These are phyloP conservation scores for Pseudonectria buxi DNA, from an alignment of 2,329 filamentous ascomycete genomes.

Conservation along the genomic window DNA sequence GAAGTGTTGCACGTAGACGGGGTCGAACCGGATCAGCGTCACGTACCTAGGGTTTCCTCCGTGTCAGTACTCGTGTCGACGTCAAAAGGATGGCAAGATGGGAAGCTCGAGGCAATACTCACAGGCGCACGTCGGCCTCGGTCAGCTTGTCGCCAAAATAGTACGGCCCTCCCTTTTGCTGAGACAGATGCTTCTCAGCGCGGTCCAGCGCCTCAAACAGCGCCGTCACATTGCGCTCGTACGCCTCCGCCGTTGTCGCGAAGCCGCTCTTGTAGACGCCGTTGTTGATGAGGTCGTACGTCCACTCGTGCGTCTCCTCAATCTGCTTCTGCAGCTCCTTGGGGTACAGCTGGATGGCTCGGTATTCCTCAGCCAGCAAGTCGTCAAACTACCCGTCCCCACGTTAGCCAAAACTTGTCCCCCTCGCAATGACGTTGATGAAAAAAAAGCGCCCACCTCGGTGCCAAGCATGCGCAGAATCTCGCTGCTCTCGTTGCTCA, in stretches of 20 bases:
- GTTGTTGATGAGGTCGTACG: conserved; percentile 67
- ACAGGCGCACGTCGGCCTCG: conserved; percentile 74
- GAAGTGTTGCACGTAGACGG: conserved; percentile 82
- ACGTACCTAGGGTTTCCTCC: conserved; percentile 43
- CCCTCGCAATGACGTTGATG: not conserved
- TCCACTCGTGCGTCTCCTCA: conserved; percentile 74
- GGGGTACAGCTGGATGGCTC: conserved; percentile 61
- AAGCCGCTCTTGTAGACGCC: conserved; percentile 75
- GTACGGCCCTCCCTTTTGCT: conserved; percentile 50
- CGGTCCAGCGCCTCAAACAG: conserved; percentile 75
- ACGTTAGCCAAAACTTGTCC: conserved; percentile 1
- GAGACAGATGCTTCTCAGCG: conserved; percentile 61
- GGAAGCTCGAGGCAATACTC: conserved; percentile 20
- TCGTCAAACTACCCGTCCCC: conserved; percentile 57
- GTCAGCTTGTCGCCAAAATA: conserved; percentile 71
- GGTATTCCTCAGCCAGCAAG: conserved; percentile 53
- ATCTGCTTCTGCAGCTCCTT: conserved; percentile 57
- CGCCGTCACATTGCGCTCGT: conserved; percentile 62
- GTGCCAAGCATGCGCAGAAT: conserved; percentile 86
- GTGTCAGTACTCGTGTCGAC: too few species aligned
- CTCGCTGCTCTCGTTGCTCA: conserved; percentile 88
- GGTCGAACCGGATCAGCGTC: conserved; percentile 68
- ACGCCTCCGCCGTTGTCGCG: conserved; percentile 75
- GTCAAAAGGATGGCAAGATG: too few species aligned
- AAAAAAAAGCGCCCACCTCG: conserved; percentile 44